phyloP scores from a whole-genome alignment of 2,329 filamentous ascomycete genomes.

The Calonectria multiphialidica region DNA sequence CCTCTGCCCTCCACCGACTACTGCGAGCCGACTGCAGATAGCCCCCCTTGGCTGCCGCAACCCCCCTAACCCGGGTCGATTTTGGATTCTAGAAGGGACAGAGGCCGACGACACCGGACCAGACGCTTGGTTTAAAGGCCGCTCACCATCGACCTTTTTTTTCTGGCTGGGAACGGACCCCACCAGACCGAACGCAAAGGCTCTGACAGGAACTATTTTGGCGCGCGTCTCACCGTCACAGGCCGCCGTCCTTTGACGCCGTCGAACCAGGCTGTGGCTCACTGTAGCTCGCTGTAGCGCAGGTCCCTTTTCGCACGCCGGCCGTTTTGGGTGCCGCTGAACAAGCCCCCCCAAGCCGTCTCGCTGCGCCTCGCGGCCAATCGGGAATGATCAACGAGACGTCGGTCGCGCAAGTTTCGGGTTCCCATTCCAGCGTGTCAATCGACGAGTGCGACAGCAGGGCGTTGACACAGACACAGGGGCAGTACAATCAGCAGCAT shows the following conservation, averaged over 20 bases:
- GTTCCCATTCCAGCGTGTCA: slow-evolving; percentile 38
- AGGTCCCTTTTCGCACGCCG: slow-evolving; percentile 12
- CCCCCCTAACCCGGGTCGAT: slow-evolving; percentile 10
- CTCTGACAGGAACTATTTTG: slow-evolving; percentile 14
- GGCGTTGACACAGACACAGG: slow-evolving; percentile 30
- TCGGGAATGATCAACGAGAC: slow-evolving; percentile 42
- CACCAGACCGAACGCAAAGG: slow-evolving; percentile 5
- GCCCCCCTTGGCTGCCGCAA: slow-evolving; percentile 17
- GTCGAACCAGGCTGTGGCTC: not conserved
- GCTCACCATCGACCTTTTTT: not conserved
- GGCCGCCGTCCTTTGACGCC: slow-evolving; percentile 7
- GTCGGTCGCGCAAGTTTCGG: slow-evolving; percentile 36
- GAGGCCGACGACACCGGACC: not conserved
- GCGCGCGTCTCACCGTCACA: slow-evolving; percentile 23
- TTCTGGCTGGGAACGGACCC: not conserved
- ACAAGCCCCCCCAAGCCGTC: slow-evolving; percentile 10
- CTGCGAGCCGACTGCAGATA: slow-evolving; percentile 14
- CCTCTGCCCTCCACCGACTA: slow-evolving; percentile 8
- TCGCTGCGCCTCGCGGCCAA: slow-evolving; percentile 21
- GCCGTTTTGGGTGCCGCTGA: slow-evolving; percentile 23
- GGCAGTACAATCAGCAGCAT: not conserved
- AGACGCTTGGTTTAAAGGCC: not conserved
- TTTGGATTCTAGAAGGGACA: slow-evolving; percentile 16
- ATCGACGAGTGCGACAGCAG: slow-evolving; percentile 19
- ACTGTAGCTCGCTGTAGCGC: slow-evolving; percentile 1